Conservation (phyloP, 495 filamentous ascomycete genomes). For the Penicillium samsonianum region DNA sequence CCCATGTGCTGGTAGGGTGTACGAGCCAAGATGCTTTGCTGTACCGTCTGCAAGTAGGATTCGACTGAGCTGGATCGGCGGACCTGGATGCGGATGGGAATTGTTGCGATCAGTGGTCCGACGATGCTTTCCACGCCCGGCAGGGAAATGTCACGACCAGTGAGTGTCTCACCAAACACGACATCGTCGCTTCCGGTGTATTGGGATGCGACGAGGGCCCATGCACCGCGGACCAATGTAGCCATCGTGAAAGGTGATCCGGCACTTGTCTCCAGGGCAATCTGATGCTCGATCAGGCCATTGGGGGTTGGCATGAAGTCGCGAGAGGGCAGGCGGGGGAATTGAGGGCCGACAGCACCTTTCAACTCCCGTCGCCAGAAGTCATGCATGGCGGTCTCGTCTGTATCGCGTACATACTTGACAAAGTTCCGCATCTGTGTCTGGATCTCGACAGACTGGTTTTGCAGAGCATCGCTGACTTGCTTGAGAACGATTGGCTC, state of each 20-base stretch:
- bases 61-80: slow-evolving; percentile 30
- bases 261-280: slow-evolving; percentile 40
- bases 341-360: slow-evolving; percentile 55
- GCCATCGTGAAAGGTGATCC: slow-evolving; percentile 54
- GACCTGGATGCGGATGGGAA: slow-evolving; percentile 58
- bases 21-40: slow-evolving; percentile 52
- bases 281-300: slow-evolving; percentile 51
- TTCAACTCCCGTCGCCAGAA: slow-evolving; percentile 52
- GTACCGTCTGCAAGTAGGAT: slow-evolving; percentile 47
- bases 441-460: slow-evolving; percentile 18
- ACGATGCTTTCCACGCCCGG: slow-evolving; percentile 49
- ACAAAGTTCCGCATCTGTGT: slow-evolving; percentile 47
- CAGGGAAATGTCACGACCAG: slow-evolving; percentile 49
- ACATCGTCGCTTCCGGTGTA: slow-evolving; percentile 56
- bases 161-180: slow-evolving; percentile 61
- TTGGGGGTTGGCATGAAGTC: slow-evolving; percentile 57
- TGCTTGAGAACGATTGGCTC: slow-evolving; percentile 57
- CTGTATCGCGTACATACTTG: slow-evolving; percentile 38
- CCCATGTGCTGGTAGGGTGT: slow-evolving; percentile 68
- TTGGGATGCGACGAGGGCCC: slow-evolving; percentile 58
- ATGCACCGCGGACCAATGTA: slow-evolving; percentile 61
- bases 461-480: slow-evolving; percentile 44
- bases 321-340: slow-evolving; percentile 55
- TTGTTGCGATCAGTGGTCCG: slow-evolving; percentile 63
- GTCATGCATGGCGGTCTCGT: slow-evolving; percentile 36